Base-by-base conservation (phyloP, 2,329 filamentous ascomycete genomes). In the Arthroderma sp. region DNA sequence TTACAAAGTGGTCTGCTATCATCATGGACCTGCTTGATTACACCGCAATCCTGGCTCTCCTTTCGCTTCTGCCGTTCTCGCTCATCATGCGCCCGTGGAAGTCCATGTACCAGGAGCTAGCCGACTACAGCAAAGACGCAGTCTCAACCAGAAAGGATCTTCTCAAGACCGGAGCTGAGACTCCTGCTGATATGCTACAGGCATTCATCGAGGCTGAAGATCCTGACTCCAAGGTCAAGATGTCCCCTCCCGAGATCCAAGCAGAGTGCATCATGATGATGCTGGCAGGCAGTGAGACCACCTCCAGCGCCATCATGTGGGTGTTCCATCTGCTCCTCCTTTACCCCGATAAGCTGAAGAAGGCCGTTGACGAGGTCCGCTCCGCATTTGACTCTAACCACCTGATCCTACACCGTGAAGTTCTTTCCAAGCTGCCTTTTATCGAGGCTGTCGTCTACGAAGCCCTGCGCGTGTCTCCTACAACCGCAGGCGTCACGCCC, bases 201-300 rank as follows among this genome's bases (percentile, higher is more conserved):
- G 52, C 52, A 15, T 54, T 54, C 21, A 54, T 54, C 19, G 52
- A 54, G 13, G 52, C 52, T 28, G 52, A 54, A 39, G 52, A 54
- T 19, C 52, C 52, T 28, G 52, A 54, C 21, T 54, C 52, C 52
- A 54, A 38, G 35, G 35, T 54, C 52, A 54, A 54, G 25, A 54
- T 54, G 52, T 23, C 28, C 11, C 52, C 52, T 13, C 52, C 28
- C 21, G 52, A 54, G 35, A 35, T 54, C 25, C 52, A 54, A 28
- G 52, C 52, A 35, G 52, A 54, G 21, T 33, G 52, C 52, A 54
- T 54, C 31, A 54, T 54, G 52, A 54, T 54, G 52, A 54, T 54
- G 52, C 9, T 54, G 28, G 52, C 52, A 15, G 52, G 52, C 19
- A 54, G 52, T 15, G 52, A 54, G 35, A 54, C 52, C 15, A 54